A percentile compares a stretch with the other conserved stretches of the same genome.
Evolutionary conservation across 257 asterid genomes (phyloP).

Genomic region (Mitragyna speciosa): DNA sequence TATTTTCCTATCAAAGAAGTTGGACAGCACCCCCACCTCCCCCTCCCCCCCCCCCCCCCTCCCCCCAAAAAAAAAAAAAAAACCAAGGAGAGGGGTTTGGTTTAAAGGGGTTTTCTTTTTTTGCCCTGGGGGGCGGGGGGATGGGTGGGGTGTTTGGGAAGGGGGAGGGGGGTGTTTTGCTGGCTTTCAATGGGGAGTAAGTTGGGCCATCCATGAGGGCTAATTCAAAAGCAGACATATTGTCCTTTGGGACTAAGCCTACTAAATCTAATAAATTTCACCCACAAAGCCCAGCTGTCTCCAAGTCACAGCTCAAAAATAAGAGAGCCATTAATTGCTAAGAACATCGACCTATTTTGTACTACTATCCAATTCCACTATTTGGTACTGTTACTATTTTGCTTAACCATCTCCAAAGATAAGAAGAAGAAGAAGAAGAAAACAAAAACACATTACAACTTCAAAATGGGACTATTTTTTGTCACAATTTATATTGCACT

Average conservation of each 20-base stretch:
- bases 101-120: too few species aligned
- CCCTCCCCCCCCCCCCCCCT: too few species aligned
- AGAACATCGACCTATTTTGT: background rate
- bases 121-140: too few species aligned
- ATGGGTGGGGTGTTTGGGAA: too few species aligned
- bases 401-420: background rate
- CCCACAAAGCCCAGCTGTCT: slow-evolving; percentile 28
- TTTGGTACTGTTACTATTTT: background rate
- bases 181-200: background rate
- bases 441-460: too few species aligned
- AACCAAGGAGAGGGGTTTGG: too few species aligned
- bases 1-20: background rate
- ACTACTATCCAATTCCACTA: background rate
- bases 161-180: background rate
- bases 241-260: slow-evolving; percentile 27
- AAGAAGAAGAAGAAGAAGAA: background rate
- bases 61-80: too few species aligned
- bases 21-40: too few species aligned
- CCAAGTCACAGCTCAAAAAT: slow-evolving; percentile 22
- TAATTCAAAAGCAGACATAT: slow-evolving; percentile 6
- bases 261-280: background rate
- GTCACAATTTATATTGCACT: too few species aligned
- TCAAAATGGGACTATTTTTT: too few species aligned
- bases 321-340: slow-evolving; percentile 12
- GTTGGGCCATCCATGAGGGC: slow-evolving; percentile 25